Evolutionary conservation across 2,329 filamentous ascomycete species (phyloP).

Genomic region (Aurifilum marmelostoma): DNA sequence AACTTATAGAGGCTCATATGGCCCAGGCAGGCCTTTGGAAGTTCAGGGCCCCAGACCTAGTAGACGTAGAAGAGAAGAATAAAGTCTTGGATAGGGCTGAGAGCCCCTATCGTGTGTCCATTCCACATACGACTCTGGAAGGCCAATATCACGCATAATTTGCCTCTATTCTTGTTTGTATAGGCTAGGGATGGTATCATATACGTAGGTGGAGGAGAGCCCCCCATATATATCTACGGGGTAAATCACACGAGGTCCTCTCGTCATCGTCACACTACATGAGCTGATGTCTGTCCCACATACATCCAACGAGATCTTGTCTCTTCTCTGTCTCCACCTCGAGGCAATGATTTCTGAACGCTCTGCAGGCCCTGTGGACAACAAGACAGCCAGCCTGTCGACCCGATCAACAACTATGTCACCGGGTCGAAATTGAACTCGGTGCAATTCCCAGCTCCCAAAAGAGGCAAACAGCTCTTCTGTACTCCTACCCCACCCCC

Average conservation of each 20-base stretch:
- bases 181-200: background rate
- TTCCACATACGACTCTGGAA: background rate
- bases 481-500: too few relatives aligned
- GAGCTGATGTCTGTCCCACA: background rate
- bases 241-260: background rate
- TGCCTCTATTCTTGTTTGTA: background rate
- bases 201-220: background rate
- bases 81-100: background rate
- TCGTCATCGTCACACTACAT: constrained; percentile 14
- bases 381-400: background rate
- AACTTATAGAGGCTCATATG: background rate
- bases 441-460: constrained; percentile 3
- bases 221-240: background rate
- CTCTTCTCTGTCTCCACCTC: background rate
- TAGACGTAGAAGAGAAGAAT: constrained; percentile 10
- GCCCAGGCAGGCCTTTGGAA: constrained; percentile 8
- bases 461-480: constrained; percentile 3
- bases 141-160: constrained; percentile 1
- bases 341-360: too few relatives aligned
- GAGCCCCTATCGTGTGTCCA: background rate
- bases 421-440: background rate
- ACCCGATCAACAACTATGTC: background rate
- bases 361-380: background rate
- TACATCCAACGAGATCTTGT: background rate
- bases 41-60: background rate